Percentiles rank a stretch among this genome's conserved stretches.
Conservation (phyloP, 2,329 filamentous ascomycete genomes). For the Trichoderma sp. region DNA sequence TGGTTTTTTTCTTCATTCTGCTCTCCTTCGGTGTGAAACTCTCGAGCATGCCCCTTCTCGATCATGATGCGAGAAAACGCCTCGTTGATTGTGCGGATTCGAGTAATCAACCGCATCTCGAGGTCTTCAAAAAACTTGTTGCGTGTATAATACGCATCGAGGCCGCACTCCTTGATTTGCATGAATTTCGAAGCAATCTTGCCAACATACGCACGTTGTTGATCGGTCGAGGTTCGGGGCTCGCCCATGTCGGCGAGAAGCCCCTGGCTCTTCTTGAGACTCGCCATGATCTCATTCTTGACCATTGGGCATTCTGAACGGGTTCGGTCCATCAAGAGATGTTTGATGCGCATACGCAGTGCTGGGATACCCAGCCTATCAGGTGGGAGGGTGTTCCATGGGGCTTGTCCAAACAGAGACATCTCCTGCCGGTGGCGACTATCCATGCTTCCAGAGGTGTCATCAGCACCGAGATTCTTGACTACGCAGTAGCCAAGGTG, state of each 20-base stretch:
- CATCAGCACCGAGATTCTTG: constrained; percentile 46
- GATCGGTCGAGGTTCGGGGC: constrained; percentile 26
- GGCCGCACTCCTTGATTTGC: constrained; percentile 27
- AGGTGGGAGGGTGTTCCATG: constrained; percentile 34
- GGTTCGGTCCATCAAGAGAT: constrained; percentile 41
- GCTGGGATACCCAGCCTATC: constrained; percentile 35
- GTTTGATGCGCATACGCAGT: constrained; percentile 35
- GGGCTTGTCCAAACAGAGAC: constrained; percentile 35
- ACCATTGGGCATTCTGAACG: constrained; percentile 39
- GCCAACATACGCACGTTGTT: constrained; percentile 38
- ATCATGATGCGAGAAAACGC: constrained; percentile 32
- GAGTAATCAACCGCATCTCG: constrained; percentile 37
- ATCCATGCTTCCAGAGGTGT: constrained; percentile 31
- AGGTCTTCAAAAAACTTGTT: constrained; percentile 31
- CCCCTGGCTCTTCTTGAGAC: constrained; percentile 16
- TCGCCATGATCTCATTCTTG: constrained; percentile 28
- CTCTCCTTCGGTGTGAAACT: not conserved
- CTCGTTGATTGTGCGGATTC: constrained; percentile 38
- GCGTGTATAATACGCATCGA: constrained; percentile 37
- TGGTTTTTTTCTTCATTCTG: not conserved
- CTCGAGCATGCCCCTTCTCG: constrained; percentile 23
- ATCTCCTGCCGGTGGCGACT: constrained; percentile 35
- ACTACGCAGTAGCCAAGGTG: constrained; percentile 49
- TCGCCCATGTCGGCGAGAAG: constrained; percentile 32
- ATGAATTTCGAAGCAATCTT: constrained; percentile 33